Evolutionary conservation across 768 basidiomycete genomes (phyloP).

Genomic region (Auriscalpium microsporum): DNA sequence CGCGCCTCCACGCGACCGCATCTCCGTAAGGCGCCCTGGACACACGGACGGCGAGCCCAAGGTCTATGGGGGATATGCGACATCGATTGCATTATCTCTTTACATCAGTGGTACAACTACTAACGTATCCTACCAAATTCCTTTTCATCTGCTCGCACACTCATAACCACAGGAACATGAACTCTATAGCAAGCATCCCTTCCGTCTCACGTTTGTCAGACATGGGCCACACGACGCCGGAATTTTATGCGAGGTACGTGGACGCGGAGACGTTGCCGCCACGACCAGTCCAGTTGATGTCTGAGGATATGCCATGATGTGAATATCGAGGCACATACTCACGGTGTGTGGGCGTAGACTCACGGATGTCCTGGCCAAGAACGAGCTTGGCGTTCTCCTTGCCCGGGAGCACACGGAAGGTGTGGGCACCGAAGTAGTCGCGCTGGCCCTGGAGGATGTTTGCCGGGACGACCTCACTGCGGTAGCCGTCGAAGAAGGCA

Average conservation of each 20-base stretch:
- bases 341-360: conserved; percentile 24
- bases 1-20: no score
- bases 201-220: neutral
- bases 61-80: no score
- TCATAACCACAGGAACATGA: neutral
- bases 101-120: neutral
- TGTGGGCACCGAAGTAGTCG: conserved; percentile 99
- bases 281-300: conserved; percentile 98
- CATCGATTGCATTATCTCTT: no score
- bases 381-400: conserved; percentile 82
- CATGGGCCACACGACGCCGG: neutral
- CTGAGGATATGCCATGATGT: conserved; percentile 29
- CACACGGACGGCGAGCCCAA: no score
- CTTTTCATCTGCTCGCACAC: neutral
- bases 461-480: conserved; percentile 89
- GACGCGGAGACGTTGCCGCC: conserved; percentile 91
- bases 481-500: conserved; percentile 98
- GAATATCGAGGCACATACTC: neutral
- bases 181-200: neutral
- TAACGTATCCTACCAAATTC: neutral
- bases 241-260: conserved; percentile 60
- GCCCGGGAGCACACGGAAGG: conserved; percentile 89
- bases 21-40: no score
- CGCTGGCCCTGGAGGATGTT: conserved; percentile 96
- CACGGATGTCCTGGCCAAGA: conserved; percentile 80